phyloP scores from a whole-genome alignment of 192 early-diverging fungal species.

The Umbelopsis isabellina region DNA sequence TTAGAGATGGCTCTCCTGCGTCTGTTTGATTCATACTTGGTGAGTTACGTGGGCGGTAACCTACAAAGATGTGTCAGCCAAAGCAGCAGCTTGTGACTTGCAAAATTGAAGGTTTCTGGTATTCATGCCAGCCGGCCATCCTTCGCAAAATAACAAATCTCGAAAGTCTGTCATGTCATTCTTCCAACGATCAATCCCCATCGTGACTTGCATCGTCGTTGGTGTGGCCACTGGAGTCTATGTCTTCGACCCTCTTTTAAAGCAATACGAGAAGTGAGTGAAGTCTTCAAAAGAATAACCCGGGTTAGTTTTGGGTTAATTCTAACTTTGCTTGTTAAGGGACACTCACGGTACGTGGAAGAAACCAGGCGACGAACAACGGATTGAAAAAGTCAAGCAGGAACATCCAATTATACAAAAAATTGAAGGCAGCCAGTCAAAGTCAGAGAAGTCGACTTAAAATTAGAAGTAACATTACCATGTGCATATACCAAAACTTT shows the following conservation, averaged over 20 bases:
- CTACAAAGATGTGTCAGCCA: neutral
- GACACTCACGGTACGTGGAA: slow-evolving; percentile 39
- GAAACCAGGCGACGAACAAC: slow-evolving; percentile 28
- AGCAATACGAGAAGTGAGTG: slow-evolving; percentile 40
- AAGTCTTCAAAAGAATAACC: neutral
- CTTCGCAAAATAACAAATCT: neutral
- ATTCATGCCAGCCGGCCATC: neutral
- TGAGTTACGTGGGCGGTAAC: neutral
- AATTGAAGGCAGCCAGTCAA: neutral
- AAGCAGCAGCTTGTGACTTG: neutral
- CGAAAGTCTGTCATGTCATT: neutral
- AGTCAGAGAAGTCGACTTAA: neutral
- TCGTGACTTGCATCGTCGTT: slow-evolving; percentile 25
- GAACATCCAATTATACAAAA: slow-evolving; percentile 4
- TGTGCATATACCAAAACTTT: neutral
- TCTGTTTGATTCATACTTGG: neutral
- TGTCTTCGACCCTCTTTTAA: slow-evolving; percentile 38
- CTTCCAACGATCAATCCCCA: slow-evolving; percentile 8
- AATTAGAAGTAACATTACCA: neutral
- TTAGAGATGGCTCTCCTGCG: neutral
- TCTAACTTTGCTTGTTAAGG: slow-evolving; percentile 4
- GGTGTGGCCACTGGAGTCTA: slow-evolving; percentile 41
- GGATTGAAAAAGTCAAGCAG: slow-evolving; percentile 15
- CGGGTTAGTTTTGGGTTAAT: neutral
- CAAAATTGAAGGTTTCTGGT: neutral